Evolutionary conservation across 768 basidiomycete genomes (phyloP).

Genomic region (Collybia sordida): DNA sequence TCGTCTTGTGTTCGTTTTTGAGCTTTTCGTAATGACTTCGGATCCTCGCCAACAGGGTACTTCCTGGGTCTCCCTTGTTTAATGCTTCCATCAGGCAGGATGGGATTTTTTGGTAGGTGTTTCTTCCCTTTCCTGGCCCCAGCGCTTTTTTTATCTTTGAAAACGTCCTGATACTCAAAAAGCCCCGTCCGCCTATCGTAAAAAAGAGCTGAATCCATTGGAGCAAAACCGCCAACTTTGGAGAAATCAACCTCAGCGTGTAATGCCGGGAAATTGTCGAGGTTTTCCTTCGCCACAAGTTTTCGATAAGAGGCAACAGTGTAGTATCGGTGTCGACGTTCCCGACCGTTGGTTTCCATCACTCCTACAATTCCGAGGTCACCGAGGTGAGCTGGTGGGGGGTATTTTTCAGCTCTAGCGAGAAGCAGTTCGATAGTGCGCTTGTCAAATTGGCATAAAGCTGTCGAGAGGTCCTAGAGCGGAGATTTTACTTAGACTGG

Average conservation of each 20-base stretch:
- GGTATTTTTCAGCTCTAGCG: slow-evolving; percentile 59
- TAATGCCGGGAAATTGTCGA: slow-evolving; percentile 49
- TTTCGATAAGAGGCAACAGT: slow-evolving; percentile 67
- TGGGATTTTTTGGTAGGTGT: slow-evolving; percentile 40
- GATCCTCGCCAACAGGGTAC: slow-evolving; percentile 17
- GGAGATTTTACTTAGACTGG: background rate
- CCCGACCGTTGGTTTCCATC: slow-evolving; percentile 82
- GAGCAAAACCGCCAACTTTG: slow-evolving; percentile 54
- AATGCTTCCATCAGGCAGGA: slow-evolving; percentile 47
- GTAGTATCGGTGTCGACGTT: slow-evolving; percentile 85
- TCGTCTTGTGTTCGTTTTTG: slow-evolving; percentile 21
- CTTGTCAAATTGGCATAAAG: slow-evolving; percentile 71
- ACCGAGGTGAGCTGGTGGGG: slow-evolving; percentile 68
- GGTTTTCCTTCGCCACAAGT: slow-evolving; percentile 62
- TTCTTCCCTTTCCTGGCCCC: slow-evolving; percentile 32
- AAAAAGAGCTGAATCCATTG: slow-evolving; percentile 47
- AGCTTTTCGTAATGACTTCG: slow-evolving; percentile 12
- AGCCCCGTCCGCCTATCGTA: slow-evolving; percentile 47
- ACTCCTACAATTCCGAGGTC: slow-evolving; percentile 70
- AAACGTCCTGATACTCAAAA: slow-evolving; percentile 46
- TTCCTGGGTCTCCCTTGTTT: slow-evolving; percentile 65
- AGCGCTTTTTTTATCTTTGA: slow-evolving; percentile 34
- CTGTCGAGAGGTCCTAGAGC: slow-evolving; percentile 58
- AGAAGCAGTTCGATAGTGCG: slow-evolving; percentile 84
- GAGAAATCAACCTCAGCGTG: slow-evolving; percentile 47